A percentile compares a stretch with the other conserved stretches of the same genome.
Evolutionary conservation across 495 filamentous ascomycete species (phyloP).

Genomic region (Echria macrotheca): DNA sequence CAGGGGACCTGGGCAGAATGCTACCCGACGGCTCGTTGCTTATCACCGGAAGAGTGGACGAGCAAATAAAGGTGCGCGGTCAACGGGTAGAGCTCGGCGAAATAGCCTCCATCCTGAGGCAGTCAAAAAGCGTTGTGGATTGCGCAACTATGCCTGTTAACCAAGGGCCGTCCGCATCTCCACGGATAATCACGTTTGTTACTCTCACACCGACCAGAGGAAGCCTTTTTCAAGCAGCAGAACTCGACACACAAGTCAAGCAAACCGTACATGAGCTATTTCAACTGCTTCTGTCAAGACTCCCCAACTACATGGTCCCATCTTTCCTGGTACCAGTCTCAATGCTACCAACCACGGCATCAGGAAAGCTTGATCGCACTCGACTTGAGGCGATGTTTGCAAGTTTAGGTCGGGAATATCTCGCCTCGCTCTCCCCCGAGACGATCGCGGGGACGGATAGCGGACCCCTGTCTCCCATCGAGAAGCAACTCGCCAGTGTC

Average conservation of each 20-base stretch:
- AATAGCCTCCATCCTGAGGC: slow-evolving; percentile 55
- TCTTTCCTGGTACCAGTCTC: slow-evolving; percentile 61
- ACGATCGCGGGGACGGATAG: slow-evolving; percentile 23
- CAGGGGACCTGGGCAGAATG: slow-evolving; percentile 66
- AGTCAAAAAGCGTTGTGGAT: slow-evolving; percentile 38
- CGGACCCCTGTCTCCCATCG: slow-evolving; percentile 45
- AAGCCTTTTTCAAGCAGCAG: slow-evolving; percentile 19
- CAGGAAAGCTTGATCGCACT: slow-evolving; percentile 55
- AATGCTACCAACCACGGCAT: slow-evolving; percentile 54
- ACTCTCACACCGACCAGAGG: slow-evolving; percentile 32
- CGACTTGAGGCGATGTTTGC: slow-evolving; percentile 17
- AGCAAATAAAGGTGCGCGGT: slow-evolving; percentile 78
- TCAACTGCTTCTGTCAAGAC: slow-evolving; percentile 28
- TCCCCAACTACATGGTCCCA: slow-evolving; percentile 68
- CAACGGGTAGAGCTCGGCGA: slow-evolving; percentile 76
- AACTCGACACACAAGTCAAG: slow-evolving; percentile 18
- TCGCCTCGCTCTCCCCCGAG: slow-evolving; percentile 20
- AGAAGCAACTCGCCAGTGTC: slow-evolving; percentile 46
- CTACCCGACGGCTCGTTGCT: slow-evolving; percentile 64
- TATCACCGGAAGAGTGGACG: slow-evolving; percentile 69
- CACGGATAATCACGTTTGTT: slow-evolving; percentile 56
- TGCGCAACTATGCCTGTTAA: slow-evolving; percentile 49
- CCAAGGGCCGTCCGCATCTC: slow-evolving; percentile 12
- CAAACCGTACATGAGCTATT: slow-evolving; percentile 34
- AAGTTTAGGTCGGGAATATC: slow-evolving; percentile 12